Evolutionary conservation across 2,329 filamentous ascomycete species (phyloP).

Genomic region (Sclerotinia glacialis): DNA sequence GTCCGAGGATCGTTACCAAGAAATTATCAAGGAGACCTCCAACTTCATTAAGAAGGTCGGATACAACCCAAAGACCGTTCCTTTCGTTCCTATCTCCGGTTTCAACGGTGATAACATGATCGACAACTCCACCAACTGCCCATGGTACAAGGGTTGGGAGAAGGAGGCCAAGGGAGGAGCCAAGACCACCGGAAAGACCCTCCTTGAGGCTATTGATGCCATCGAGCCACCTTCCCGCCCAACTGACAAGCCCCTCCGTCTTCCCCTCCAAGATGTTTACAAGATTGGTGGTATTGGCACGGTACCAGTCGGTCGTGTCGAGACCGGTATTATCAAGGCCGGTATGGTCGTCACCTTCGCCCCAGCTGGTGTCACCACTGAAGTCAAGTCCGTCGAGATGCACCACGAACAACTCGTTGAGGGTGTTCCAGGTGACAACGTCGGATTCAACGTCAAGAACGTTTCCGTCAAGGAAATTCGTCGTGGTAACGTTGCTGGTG

Average conservation of each 20-base stretch:
- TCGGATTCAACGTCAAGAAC: conserved; percentile 99
- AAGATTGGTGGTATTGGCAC: conserved; percentile 99
- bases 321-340: conserved; percentile 94
- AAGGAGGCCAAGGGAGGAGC: conserved; percentile 85
- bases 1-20: conserved; percentile 92
- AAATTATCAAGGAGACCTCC: conserved; percentile 99
- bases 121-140: conserved; percentile 81
- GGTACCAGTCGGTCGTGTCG: conserved; percentile 99
- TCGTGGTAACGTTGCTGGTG: conserved; percentile 99
- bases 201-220: conserved; percentile 97
- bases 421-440: conserved; percentile 99
- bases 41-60: conserved; percentile 99
- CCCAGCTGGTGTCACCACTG: conserved; percentile 98
- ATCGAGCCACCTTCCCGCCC: conserved; percentile 92
- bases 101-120: conserved; percentile 99
- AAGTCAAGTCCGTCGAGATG: conserved; percentile 99
- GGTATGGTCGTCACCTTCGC: conserved; percentile 97
- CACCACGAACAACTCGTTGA: conserved; percentile 98
- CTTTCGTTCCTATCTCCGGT: conserved; percentile 99
- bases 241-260: conserved; percentile 98
- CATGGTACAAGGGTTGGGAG: conserved; percentile 99
- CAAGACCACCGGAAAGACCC: conserved; percentile 90
- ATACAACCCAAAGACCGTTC: conserved; percentile 98
- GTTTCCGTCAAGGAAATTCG: conserved; percentile 99
- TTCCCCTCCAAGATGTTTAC: conserved; percentile 99